Base-by-base conservation (phyloP, 2,329 filamentous ascomycete species). In the Fusarium odoratissimum region DNA sequence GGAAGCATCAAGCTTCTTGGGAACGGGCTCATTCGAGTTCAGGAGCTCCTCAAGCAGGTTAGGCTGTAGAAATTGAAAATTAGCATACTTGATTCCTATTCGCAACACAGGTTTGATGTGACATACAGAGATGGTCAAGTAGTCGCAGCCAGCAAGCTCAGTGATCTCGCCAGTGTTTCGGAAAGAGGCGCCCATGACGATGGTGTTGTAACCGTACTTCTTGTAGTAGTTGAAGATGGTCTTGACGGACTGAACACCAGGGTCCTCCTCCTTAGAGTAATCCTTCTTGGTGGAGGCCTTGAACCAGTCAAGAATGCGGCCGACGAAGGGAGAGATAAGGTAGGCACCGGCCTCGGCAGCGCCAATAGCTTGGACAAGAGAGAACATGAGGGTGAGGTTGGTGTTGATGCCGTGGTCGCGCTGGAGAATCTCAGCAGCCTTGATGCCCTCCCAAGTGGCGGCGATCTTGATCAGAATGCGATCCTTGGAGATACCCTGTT, bases 211-310 rank as follows among this genome's bases (percentile, higher is more conserved):
- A 84, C 93, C 94, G 84, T 88, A 94, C 90, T 98, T 98, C 94
- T 99, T 99, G 93, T 99, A 99, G 93, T 99, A 99, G 91, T 99
- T 96, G 91, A 92, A 99, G 88, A 99, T 99, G 84, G 80, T 82
- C 89, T 95, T 90, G 82, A 99, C 96, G 76, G 93, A 95, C 87
- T 94, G 90, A 85, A 99, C 96, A 88, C 96, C 96, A 64, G 96
- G 96, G 88, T 99, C 96, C 84, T 97, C 93, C 85, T 93, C 87
- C 84, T 94, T 90, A 83, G 88, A 81, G 91, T 95, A 99, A 77
- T 96, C 93, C 90, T 97, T 95, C 92, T 97, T 97, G 84, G 91
- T 93, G 79, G 91, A 87, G 67, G 94, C 94, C 94, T 99, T 99
- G 93, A 92, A 98, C 95, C 95, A 99, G 88, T 99, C 96, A 78